Evolutionary conservation across 106 monocot species (phyloP).

Genomic region (Dendrobium catenatum): DNA sequence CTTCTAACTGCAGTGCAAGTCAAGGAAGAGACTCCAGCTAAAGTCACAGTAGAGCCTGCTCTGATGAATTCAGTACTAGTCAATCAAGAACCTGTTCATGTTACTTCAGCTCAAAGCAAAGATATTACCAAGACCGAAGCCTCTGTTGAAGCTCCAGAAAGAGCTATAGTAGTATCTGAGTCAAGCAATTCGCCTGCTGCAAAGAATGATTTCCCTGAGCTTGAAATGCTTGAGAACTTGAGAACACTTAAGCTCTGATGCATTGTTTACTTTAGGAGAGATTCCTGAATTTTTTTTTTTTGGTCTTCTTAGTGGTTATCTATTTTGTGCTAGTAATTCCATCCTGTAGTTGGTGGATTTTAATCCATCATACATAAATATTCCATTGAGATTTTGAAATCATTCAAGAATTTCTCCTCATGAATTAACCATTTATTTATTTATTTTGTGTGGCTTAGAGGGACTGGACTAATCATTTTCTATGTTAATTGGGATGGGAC

Average conservation of each 20-base stretch:
- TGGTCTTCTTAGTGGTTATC: not conserved
- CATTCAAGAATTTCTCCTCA: not conserved
- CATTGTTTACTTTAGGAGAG: not conserved
- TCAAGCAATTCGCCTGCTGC: not conserved
- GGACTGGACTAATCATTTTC: no score
- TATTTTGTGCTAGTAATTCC: not conserved
- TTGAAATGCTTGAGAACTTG: not conserved
- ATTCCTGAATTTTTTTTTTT: not conserved
- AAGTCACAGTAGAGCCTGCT: not conserved
- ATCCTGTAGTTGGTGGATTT: not conserved
- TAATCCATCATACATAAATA: not conserved
- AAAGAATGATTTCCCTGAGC: not conserved
- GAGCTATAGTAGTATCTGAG: not conserved
- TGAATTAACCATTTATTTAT: no score
- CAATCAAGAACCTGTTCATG: not conserved
- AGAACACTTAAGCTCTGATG: slow-evolving; percentile 1
- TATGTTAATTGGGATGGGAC: not conserved
- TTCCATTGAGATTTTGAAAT: not conserved
- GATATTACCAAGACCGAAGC: no score
- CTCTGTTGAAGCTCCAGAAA: no score
- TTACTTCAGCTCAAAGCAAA: not conserved
- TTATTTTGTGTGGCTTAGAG: not conserved
- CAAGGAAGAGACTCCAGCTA: not conserved
- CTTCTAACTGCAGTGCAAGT: not conserved
- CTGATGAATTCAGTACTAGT: not conserved